Percentiles rank a stretch among this genome's conserved stretches.
These are phyloP conservation scores for Pleurotus salmoneostramineus DNA, from an alignment of 768 basidiomycete genomes.

Conservation along the genomic window DNA sequence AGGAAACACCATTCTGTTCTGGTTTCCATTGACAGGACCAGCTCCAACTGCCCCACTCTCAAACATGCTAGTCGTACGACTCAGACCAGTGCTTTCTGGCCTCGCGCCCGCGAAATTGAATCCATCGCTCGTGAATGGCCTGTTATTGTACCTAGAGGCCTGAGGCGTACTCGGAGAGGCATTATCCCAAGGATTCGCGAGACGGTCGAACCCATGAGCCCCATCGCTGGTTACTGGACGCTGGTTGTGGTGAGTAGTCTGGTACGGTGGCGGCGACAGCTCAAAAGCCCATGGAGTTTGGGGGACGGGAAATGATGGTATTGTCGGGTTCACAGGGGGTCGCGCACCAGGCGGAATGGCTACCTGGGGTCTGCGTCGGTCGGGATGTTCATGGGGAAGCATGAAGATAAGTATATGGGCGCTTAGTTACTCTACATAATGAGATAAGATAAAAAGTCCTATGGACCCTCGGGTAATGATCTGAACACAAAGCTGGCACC, in stretches of 20 bases:
- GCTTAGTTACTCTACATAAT: neutral
- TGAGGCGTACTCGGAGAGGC: neutral
- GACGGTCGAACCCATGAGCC: neutral
- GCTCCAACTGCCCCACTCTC: constrained; percentile 1
- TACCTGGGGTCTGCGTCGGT: constrained; percentile 1
- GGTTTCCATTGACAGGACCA: neutral
- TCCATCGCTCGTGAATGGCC: neutral
- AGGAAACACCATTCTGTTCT: constrained; percentile 2
- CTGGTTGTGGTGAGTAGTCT: neutral
- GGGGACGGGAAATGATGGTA: neutral
- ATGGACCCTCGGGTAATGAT: constrained; percentile 21
- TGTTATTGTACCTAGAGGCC: neutral
- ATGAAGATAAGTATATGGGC: neutral
- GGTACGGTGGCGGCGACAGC: neutral
- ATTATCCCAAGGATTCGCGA: constrained; percentile 1
- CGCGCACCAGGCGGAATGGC: neutral
- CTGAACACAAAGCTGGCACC: constrained; percentile 82
- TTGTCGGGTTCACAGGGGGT: neutral
- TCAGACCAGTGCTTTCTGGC: neutral
- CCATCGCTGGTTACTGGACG: neutral
- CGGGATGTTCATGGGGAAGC: constrained; percentile 1
- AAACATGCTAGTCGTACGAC: constrained; percentile 6
- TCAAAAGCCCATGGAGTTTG: constrained; percentile 4
- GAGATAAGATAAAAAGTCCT: neutral
- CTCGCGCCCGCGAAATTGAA: neutral